These are phyloP conservation scores for Fusarium proliferatum DNA, from an alignment of 2,329 filamentous ascomycete genomes.

Conservation along the genomic window DNA sequence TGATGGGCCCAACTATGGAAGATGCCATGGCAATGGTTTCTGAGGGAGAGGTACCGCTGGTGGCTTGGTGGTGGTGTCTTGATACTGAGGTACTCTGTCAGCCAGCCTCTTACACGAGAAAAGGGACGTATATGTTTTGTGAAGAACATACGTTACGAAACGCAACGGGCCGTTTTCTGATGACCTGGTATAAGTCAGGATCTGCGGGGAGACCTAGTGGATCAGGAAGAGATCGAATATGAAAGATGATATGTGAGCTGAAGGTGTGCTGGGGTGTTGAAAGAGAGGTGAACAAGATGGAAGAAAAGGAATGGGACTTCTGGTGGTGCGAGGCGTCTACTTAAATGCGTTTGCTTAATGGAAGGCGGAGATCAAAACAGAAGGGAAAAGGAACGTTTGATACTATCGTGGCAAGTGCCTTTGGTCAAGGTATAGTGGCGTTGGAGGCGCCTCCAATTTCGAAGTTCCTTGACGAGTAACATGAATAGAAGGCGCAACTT, in stretches of 20 bases:
- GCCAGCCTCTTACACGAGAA: constrained; percentile 10
- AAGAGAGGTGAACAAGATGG: constrained; percentile 13
- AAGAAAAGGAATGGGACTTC: neutral
- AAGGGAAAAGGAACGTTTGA: constrained; percentile 12
- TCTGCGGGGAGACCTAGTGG: neutral
- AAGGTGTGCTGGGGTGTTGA: constrained; percentile 4
- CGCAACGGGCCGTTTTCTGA: constrained; percentile 22
- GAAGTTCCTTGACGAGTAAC: neutral
- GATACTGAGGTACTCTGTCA: constrained; percentile 22
- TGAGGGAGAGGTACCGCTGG: constrained; percentile 5
- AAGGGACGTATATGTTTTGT: neutral
- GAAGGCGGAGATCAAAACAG: constrained; percentile 6
- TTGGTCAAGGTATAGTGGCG: constrained; percentile 13
- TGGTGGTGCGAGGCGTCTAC: constrained; percentile 19
- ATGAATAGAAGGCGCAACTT: constrained; percentile 2
- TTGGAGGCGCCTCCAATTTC: constrained; percentile 22
- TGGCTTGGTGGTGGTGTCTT: constrained; percentile 12
- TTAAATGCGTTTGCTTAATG: constrained; percentile 32
- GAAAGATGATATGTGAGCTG: constrained; percentile 15
- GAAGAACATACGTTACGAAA: constrained; percentile 19
- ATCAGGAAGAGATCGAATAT: constrained; percentile 6
- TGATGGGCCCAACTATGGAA: constrained; percentile 27
- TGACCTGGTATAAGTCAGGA: constrained; percentile 17
- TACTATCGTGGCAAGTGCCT: constrained; percentile 12
- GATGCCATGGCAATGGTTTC: constrained; percentile 36